Conservation (phyloP, 1,139 yeast species). For the Scheffersomyces stambukii region DNA sequence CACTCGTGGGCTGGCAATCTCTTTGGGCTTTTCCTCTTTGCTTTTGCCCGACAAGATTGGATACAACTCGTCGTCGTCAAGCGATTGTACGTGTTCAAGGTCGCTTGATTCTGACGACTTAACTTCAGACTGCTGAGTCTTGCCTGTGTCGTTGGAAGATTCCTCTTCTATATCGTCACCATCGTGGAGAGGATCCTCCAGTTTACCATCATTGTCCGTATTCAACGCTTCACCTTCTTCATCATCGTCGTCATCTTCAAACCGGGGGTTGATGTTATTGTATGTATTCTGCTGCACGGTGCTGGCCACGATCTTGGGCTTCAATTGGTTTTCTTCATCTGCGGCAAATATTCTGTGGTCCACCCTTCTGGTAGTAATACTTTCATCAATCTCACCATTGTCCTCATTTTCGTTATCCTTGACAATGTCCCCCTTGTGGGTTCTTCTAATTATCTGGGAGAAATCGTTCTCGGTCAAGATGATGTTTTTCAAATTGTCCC, state of each 20-base stretch:
- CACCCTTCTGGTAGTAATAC: constrained; percentile 36
- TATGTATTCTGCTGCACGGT: constrained; percentile 11
- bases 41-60: constrained; percentile 12
- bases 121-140: constrained; percentile 2
- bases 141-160: background rate
- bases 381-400: constrained; percentile 24
- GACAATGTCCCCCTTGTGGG: constrained; percentile 84
- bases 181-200: no score
- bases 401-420: constrained; percentile 46
- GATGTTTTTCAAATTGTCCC: constrained; percentile 14
- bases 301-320: constrained; percentile 5
- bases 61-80: constrained; percentile 21
- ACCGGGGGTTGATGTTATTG: constrained; percentile 12
- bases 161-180: constrained; percentile 12
- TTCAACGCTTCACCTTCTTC: no score
- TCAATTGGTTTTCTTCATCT: constrained; percentile 10
- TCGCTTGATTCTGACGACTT: constrained; percentile 11
- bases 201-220: constrained; percentile 13
- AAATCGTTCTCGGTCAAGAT: constrained; percentile 54
- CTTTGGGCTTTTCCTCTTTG: no score
- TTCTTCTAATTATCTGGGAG: constrained; percentile 54
- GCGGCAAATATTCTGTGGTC: constrained; percentile 38
- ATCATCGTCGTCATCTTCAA: constrained; percentile 14
- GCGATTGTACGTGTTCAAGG: constrained; percentile 8
- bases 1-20: constrained; percentile 16